Percentiles rank a stretch among this genome's conserved stretches.
These are phyloP conservation scores for Claviceps paspali DNA, from an alignment of 2,329 filamentous ascomycete species.

Conservation along the genomic window DNA sequence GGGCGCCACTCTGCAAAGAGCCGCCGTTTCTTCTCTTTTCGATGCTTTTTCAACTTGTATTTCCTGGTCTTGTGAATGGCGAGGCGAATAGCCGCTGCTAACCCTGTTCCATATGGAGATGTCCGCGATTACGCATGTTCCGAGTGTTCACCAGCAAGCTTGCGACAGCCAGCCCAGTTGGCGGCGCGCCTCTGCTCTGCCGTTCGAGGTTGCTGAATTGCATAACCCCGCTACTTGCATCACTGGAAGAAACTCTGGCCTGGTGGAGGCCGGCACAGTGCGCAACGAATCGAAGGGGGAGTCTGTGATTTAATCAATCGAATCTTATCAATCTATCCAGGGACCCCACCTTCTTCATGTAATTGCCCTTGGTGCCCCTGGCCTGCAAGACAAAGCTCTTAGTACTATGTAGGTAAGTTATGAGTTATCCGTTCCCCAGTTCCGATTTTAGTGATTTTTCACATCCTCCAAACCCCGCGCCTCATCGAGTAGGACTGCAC, in stretches of 20 bases:
- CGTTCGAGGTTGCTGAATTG: slow-evolving; percentile 1
- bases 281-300: background rate
- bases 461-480: background rate
- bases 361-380: no score
- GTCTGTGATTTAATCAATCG: slow-evolving; percentile 23
- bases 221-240: slow-evolving; percentile 12
- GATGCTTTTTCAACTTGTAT: background rate
- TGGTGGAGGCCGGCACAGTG: background rate
- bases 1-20: background rate
- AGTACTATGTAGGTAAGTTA: no score
- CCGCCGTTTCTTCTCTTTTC: background rate
- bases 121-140: background rate
- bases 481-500: background rate
- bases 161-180: no score
- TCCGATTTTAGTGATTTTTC: background rate
- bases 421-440: no score
- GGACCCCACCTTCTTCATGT: slow-evolving; percentile 15
- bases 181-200: no score
- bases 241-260: background rate
- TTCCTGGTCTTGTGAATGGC: background rate
- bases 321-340: slow-evolving; percentile 35
- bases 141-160: no score
- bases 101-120: background rate
- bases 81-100: background rate
- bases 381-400: no score